Conservation (phyloP, 2,329 filamentous ascomycete species). For the Trichoderma arundinaceum region DNA sequence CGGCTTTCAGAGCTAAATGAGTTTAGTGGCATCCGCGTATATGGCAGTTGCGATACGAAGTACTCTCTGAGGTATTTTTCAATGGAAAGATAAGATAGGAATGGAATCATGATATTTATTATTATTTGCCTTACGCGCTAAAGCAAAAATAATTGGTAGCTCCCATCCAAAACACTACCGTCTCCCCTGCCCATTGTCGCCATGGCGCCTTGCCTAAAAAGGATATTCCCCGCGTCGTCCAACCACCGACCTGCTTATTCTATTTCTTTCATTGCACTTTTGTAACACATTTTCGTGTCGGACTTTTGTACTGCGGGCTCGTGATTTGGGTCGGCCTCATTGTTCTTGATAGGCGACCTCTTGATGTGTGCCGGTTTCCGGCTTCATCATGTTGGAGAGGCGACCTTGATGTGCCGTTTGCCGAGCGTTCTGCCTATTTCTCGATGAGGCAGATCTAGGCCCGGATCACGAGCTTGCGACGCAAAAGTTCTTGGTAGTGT, state of each 20-base stretch:
- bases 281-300: background rate
- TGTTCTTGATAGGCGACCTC: background rate
- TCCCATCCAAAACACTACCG: background rate
- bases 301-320: slow-evolving; percentile 7
- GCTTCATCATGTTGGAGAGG: too few species aligned
- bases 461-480: background rate
- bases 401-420: background rate
- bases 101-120: too few species aligned
- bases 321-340: background rate
- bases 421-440: background rate
- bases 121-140: background rate
- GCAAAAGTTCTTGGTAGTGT: slow-evolving; percentile 8
- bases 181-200: slow-evolving; percentile 3
- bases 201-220: slow-evolving; percentile 1
- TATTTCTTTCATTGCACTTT: background rate
- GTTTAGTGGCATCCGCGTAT: too few species aligned
- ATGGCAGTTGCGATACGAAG: too few species aligned
- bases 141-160: background rate
- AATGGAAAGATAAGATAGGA: background rate
- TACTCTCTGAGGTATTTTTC: background rate
- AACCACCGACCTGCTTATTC: slow-evolving; percentile 5
- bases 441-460: background rate
- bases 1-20: too few species aligned
- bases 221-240: slow-evolving; percentile 10
- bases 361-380: too few species aligned